These are phyloP conservation scores for Polyplosphaeria fusca DNA, from an alignment of 495 filamentous ascomycete species.

Conservation along the genomic window DNA sequence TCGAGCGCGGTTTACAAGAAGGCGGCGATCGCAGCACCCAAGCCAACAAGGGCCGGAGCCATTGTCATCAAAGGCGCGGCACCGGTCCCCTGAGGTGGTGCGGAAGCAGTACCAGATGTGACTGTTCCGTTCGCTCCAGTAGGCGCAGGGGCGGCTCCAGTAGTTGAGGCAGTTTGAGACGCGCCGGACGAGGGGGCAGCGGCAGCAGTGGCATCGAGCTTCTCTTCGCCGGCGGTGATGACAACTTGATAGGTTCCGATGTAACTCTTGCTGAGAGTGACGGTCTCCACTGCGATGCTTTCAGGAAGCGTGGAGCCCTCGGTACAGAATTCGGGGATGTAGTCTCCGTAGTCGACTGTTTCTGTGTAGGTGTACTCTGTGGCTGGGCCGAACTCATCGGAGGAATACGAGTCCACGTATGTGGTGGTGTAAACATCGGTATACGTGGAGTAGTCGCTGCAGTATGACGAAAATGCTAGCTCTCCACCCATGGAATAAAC, in stretches of 20 bases:
- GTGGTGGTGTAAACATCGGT: neutral
- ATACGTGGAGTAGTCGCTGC: neutral
- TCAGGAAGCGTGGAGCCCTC: conserved; percentile 2
- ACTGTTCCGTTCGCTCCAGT: neutral
- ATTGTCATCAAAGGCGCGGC: neutral
- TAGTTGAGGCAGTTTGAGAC: neutral
- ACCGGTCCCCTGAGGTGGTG: neutral
- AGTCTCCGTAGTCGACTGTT: neutral
- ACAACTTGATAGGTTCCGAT: neutral
- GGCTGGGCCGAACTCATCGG: neutral
- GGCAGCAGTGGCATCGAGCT: neutral
- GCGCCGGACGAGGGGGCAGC: neutral
- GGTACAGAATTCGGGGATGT: neutral
- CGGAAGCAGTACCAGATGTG: neutral
- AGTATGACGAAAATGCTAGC: neutral
- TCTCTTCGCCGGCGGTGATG: conserved; percentile 2
- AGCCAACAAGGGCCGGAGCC: neutral
- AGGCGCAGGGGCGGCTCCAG: neutral
- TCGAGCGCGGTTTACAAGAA: too few relatives aligned
- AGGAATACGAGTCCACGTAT: neutral
- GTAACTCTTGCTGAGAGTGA: neutral
- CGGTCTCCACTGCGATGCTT: neutral
- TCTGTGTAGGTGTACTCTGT: neutral
- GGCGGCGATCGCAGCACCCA: neutral
- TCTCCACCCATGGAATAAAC: neutral